Conservation (phyloP, 495 filamentous ascomycete genomes). For the Penicillium angulare region DNA sequence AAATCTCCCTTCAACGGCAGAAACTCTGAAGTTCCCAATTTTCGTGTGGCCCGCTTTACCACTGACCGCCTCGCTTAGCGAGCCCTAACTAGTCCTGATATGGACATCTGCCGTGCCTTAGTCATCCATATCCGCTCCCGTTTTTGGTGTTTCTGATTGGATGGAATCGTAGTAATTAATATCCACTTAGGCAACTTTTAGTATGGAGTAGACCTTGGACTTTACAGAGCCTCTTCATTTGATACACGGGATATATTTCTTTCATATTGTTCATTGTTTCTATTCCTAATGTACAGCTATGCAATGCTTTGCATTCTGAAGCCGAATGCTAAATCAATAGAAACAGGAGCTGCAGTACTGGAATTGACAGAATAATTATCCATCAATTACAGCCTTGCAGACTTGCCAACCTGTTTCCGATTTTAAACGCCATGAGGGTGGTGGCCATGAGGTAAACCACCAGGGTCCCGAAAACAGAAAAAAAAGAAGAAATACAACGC, state of each 20-base stretch:
- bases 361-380: background rate
- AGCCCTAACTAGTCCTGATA: slow-evolving; percentile 41
- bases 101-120: slow-evolving; percentile 16
- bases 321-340: slow-evolving; percentile 9
- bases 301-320: slow-evolving; percentile 13
- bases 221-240: no score
- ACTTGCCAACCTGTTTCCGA: background rate
- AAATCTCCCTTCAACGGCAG: slow-evolving; percentile 41
- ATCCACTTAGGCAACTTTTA: no score
- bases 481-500: background rate
- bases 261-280: slow-evolving; percentile 13
- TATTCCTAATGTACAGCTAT: slow-evolving; percentile 25
- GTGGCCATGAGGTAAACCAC: background rate
- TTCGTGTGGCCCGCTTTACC: slow-evolving; percentile 48
- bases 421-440: slow-evolving; percentile 15
- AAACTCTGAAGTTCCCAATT: slow-evolving; percentile 34
- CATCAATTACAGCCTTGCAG: background rate
- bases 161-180: no score
- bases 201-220: no score
- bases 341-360: background rate
- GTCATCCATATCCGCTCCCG: slow-evolving; percentile 4
- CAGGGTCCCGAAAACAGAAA: background rate
- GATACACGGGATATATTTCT: no score
- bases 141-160: no score
- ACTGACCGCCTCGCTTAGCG: slow-evolving; percentile 49